These are phyloP conservation scores for Aphanomyces euteiches DNA, from an alignment of 352 stramenopile genomes.

Conservation along the genomic window DNA sequence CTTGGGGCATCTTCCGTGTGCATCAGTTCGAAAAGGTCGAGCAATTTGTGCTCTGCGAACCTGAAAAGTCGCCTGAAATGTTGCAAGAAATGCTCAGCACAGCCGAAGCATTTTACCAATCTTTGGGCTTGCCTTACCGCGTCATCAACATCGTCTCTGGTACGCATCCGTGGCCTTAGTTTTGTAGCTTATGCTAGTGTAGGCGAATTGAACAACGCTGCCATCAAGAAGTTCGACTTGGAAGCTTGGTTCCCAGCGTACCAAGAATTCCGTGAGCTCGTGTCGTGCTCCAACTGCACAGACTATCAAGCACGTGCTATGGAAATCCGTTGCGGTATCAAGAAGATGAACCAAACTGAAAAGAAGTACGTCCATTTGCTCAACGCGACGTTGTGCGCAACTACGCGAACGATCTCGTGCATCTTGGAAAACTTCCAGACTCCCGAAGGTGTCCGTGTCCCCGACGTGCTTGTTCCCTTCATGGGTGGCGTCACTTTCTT, in stretches of 20 bases:
- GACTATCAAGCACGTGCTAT: conserved; percentile 97
- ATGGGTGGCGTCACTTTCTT: conserved; percentile 98
- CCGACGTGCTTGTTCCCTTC: conserved; percentile 96
- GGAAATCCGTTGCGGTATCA: conserved; percentile 95
- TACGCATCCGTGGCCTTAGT: conserved; percentile 26
- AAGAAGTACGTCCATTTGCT: conserved; percentile 99
- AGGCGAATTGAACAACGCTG: conserved; percentile 97
- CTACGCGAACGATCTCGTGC: conserved; percentile 98
- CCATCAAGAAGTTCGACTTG: conserved; percentile 99
- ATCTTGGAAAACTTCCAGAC: conserved; percentile 99
- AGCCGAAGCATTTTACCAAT: conserved; percentile 98
- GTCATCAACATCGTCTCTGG: conserved; percentile 99
- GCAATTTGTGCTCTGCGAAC: conserved; percentile 97
- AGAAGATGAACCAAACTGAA: conserved; percentile 92
- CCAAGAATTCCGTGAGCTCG: conserved; percentile 98
- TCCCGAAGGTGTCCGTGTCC: conserved; percentile 94
- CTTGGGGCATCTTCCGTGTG: conserved; percentile 99
- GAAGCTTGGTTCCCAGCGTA: conserved; percentile 99
- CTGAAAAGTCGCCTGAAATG: conserved; percentile 90
- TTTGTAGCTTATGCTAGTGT: neutral
- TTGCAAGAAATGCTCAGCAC: conserved; percentile 89
- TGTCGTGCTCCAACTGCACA: conserved; percentile 99
- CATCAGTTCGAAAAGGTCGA: conserved; percentile 99
- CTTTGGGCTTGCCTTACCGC: conserved; percentile 96
- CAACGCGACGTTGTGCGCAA: conserved; percentile 98